phyloP scores from a whole-genome alignment of 495 filamentous ascomycete genomes.

The Delitschia confertaspora region DNA sequence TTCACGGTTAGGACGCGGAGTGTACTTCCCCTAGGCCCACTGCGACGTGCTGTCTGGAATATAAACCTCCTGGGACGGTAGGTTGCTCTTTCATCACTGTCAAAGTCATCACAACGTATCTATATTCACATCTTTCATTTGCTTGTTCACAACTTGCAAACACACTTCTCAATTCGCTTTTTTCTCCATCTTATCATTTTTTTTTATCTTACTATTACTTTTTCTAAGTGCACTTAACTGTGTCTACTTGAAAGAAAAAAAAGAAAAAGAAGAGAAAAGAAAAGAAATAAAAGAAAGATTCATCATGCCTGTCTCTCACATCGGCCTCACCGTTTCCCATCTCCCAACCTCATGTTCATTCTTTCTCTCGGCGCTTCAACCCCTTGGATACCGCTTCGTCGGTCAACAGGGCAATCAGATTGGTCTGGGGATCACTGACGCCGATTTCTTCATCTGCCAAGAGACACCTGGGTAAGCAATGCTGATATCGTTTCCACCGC shows the following conservation, averaged over 20 bases:
- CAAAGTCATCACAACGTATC: too few relatives aligned
- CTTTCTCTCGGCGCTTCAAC: slow-evolving; percentile 66
- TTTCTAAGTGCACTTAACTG: too few relatives aligned
- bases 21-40: too few relatives aligned
- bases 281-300: too few relatives aligned
- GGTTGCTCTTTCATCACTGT: too few relatives aligned
- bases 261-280: too few relatives aligned
- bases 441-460: slow-evolving; percentile 53
- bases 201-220: too few relatives aligned
- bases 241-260: too few relatives aligned
- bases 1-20: too few relatives aligned
- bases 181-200: slow-evolving; percentile 18
- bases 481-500: slow-evolving; percentile 5
- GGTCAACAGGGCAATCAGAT: slow-evolving; percentile 39
- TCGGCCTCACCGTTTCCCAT: slow-evolving; percentile 60
- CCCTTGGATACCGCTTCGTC: slow-evolving; percentile 66
- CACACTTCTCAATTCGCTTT: not conserved
- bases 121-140: too few relatives aligned
- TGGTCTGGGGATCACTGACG: slow-evolving; percentile 49
- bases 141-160: too few relatives aligned
- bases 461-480: slow-evolving; percentile 45
- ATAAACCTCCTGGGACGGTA: too few relatives aligned
- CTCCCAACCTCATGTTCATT: slow-evolving; percentile 72
- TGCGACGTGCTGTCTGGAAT: not conserved
- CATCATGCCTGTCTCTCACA: slow-evolving; percentile 55